A percentile compares a stretch with the other conserved stretches of the same genome.
These are phyloP conservation scores for Phytophthora cactorum DNA, from an alignment of 352 stramenopile species.

Conservation along the genomic window DNA sequence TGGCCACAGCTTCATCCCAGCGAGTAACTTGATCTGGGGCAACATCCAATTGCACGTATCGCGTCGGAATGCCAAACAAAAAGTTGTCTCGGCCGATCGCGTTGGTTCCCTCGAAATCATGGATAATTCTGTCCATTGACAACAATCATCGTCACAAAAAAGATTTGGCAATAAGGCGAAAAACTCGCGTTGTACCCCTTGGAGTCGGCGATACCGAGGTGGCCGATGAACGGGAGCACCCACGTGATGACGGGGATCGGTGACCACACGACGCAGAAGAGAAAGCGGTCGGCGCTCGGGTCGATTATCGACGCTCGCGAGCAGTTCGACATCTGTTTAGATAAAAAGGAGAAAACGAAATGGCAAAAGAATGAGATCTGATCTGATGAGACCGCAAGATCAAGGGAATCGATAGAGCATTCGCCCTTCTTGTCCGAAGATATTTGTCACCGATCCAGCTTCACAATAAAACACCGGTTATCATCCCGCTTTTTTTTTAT, in stretches of 20 bases:
- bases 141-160: conserved; percentile 13
- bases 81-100: conserved; percentile 88
- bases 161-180: neutral
- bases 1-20: conserved; percentile 90
- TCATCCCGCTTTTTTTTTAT: too few species aligned
- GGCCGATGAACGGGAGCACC: conserved; percentile 95
- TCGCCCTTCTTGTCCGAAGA: too few species aligned
- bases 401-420: too few species aligned
- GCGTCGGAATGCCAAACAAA: conserved; percentile 52
- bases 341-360: neutral
- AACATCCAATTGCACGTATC: conserved; percentile 82
- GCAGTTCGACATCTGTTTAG: neutral
- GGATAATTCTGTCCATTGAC: conserved; percentile 70
- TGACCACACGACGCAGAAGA: conserved; percentile 93
- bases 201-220: conserved; percentile 93
- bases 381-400: too few species aligned
- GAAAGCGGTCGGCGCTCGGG: conserved; percentile 56
- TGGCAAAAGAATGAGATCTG: neutral
- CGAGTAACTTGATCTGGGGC: conserved; percentile 46
- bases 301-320: conserved; percentile 24
- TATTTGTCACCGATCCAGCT: too few species aligned
- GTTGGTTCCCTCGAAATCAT: conserved; percentile 95
- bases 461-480: too few species aligned
- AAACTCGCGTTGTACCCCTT: conserved; percentile 42
- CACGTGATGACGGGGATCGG: conserved; percentile 89